These are phyloP conservation scores for Colletotrichum incanum DNA, from an alignment of 2,329 filamentous ascomycete species.

Conservation along the genomic window DNA sequence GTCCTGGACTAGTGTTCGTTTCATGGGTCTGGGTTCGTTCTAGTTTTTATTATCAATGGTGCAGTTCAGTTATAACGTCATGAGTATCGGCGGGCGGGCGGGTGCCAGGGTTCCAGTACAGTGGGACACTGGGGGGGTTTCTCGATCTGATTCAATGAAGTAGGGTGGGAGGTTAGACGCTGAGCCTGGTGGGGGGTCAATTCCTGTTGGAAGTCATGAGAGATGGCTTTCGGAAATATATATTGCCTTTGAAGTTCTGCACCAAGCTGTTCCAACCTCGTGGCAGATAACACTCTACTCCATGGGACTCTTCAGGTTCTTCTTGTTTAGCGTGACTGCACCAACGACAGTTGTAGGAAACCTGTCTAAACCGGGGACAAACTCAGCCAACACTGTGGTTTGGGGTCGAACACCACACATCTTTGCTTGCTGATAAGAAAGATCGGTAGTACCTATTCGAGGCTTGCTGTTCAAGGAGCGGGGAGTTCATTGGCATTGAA, in stretches of 20 bases:
- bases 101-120: neutral
- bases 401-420: neutral
- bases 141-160: neutral
- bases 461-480: too few relatives aligned
- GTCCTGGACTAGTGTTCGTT: neutral
- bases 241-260: slow-evolving; percentile 1
- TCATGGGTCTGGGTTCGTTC: neutral
- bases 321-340: neutral
- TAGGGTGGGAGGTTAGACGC: neutral
- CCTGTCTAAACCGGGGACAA: neutral
- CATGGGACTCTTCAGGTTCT: neutral
- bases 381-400: neutral
- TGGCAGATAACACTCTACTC: neutral
- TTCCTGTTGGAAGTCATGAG: slow-evolving; percentile 3
- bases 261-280: neutral
- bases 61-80: neutral
- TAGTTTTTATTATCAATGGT: neutral
- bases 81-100: slow-evolving; percentile 1
- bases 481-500: too few relatives aligned
- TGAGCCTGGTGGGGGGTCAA: neutral
- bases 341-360: neutral
- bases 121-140: neutral
- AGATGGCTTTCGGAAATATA: slow-evolving; percentile 1
- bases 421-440: neutral
- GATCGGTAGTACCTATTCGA: too few relatives aligned